Conservation (phyloP, 2,329 filamentous ascomycete species). For the Alternaria novae-zelandiae region DNA sequence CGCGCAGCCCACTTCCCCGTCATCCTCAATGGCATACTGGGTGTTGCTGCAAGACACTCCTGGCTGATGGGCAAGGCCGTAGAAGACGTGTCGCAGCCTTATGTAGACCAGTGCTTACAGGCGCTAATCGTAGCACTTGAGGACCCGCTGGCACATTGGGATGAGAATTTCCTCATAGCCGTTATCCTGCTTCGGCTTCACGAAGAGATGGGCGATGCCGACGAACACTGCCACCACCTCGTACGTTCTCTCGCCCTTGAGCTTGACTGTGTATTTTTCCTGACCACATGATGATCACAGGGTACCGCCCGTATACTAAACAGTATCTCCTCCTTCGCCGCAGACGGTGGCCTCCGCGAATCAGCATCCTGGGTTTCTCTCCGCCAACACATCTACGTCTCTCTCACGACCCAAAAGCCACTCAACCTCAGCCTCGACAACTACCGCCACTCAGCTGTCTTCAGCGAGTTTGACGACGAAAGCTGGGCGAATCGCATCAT, state of each 20-base stretch:
- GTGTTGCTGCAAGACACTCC: constrained; percentile 55
- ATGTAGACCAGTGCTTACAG: constrained; percentile 56
- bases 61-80: constrained; percentile 47
- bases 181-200: constrained; percentile 59
- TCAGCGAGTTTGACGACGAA: constrained; percentile 39
- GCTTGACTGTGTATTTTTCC: not conserved
- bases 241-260: constrained; percentile 7
- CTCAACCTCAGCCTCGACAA: constrained; percentile 40
- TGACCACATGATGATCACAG: not conserved
- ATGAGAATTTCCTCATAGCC: constrained; percentile 56
- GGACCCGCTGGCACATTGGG: constrained; percentile 51
- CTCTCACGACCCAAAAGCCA: constrained; percentile 44
- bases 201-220: constrained; percentile 54
- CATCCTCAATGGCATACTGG: constrained; percentile 56
- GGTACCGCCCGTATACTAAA: constrained; percentile 49
- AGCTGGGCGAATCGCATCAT: constrained; percentile 43
- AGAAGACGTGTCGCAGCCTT: constrained; percentile 54
- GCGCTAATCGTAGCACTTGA: constrained; percentile 56
- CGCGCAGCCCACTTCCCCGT: constrained; percentile 56
- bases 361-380: constrained; percentile 52
- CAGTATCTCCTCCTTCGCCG: constrained; percentile 46
- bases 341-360: constrained; percentile 50
- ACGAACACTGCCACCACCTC: constrained; percentile 50
- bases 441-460: constrained; percentile 37
- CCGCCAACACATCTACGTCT: constrained; percentile 51